A percentile compares a stretch with the other conserved stretches of the same genome.
Conservation (phyloP, 352 stramenopile genomes). For the Globisporangium abappressorium region DNA sequence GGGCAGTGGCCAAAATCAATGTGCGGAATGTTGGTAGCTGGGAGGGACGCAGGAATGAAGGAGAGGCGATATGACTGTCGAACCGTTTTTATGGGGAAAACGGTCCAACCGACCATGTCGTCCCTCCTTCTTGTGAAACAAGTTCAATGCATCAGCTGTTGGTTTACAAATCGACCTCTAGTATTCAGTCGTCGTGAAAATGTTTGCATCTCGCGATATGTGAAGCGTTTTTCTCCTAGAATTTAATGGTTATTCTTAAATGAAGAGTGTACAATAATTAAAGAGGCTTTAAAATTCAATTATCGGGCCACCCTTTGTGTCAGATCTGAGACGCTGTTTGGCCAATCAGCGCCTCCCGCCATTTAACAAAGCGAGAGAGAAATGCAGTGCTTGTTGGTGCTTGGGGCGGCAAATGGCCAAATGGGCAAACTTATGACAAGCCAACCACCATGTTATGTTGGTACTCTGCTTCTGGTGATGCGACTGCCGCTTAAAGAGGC, state of each 20-base stretch:
- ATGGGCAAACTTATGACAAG: constrained; percentile 3
- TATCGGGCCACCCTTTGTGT: background rate
- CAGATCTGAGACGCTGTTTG: constrained; percentile 3
- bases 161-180: background rate
- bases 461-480: background rate
- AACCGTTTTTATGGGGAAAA: background rate
- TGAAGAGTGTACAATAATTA: background rate
- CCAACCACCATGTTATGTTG: too few relatives aligned
- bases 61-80: constrained; percentile 4
- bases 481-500: background rate
- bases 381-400: background rate
- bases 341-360: constrained; percentile 4
- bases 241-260: background rate
- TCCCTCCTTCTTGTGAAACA: background rate
- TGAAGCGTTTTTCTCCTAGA: too few relatives aligned
- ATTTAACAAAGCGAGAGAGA: constrained; percentile 13
- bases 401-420: background rate
- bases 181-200: background rate
- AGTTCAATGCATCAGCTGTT: background rate
- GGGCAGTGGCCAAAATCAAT: background rate
- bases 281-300: background rate
- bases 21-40: constrained; percentile 5
- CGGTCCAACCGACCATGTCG: background rate
- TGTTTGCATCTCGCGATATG: background rate
- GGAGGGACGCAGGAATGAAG: background rate